phyloP scores from a whole-genome alignment of 1,284 basidiomycete species.

The Leccinum subrobustum region DNA sequence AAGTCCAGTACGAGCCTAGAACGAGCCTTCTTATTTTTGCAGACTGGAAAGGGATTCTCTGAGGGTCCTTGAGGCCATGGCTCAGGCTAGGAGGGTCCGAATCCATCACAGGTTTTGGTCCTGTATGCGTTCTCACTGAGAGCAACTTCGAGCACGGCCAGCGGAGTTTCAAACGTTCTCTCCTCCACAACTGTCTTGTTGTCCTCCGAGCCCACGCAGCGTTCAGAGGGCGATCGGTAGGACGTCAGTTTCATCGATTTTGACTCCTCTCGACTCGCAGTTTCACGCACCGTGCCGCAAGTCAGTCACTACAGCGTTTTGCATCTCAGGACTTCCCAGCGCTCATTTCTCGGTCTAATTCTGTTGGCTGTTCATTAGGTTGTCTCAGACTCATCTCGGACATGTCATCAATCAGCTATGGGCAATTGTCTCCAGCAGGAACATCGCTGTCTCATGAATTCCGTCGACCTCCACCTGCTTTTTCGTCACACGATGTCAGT shows the following conservation, averaged over 20 bases:
- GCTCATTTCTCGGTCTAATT: conserved; percentile 10
- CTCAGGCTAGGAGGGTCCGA: conserved; percentile 7
- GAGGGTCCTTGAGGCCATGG: conserved; percentile 45
- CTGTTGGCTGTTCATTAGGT: conserved; percentile 7
- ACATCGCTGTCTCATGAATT: conserved; percentile 28
- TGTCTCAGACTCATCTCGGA: conserved; percentile 6
- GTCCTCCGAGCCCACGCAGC: conserved; percentile 11
- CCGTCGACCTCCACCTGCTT: conserved; percentile 28
- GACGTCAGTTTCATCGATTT: conserved; percentile 1
- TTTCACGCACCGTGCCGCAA: conserved; percentile 9
- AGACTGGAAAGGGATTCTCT: conserved; percentile 53
- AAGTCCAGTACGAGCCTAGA: conserved; percentile 71
- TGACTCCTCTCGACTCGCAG: background rate
- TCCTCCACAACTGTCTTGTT: conserved; percentile 18
- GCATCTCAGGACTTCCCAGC: conserved; percentile 6
- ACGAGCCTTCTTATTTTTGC: conserved; percentile 51
- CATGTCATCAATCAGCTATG: conserved; percentile 31
- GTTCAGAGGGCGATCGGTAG: conserved; percentile 12
- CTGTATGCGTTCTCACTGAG: conserved; percentile 1
- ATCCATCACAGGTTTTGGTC: conserved; percentile 25
- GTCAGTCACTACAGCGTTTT: conserved; percentile 2
- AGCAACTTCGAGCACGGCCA: conserved; percentile 11
- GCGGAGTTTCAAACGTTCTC: conserved; percentile 35
- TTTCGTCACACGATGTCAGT: conserved; percentile 36
- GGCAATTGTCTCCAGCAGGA: conserved; percentile 27